Evolutionary conservation across 257 asterid species (phyloP), one percentile per base, ranked within the genome.

Genomic region (Ilex aquifolium): DNA sequence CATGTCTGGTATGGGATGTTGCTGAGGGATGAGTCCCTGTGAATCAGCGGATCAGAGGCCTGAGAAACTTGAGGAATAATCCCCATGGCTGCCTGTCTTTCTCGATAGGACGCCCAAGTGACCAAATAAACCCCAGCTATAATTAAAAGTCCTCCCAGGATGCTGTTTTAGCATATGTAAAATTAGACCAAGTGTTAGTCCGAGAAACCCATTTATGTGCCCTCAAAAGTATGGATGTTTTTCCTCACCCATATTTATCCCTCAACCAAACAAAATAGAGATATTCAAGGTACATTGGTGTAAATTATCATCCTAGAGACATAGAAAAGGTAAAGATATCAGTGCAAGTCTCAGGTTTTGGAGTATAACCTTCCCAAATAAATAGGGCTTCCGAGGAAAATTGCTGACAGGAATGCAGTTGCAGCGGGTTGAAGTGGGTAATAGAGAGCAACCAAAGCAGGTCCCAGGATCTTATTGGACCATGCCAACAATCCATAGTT

Each of bases 331-430:
- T 21, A 21, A 8, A 36, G 42, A 36, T 4, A 36, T 36, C 5
- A 36, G 42, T 36, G 42, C 42, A 36, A 36, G 8, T 36, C 8
- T 36, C 7, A 36, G 42, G 8, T 36, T 36, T 36, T 36, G 42
- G 42, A 4, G 42, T 36, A 36, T 36, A 36, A 87, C 99, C 99
- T 90, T 84, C 99, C 99, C 69, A 90, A 74, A 79, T 87, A 93
- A 72, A 93, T 81, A n/a, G 95, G 85, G 83, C 96, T 93, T 59
- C 95, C 96, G 0, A 93, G 92, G 79, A 93, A 90, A 65, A 93
- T 64, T 66, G 85, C 77, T 21, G 99, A 87, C 63, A 93, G 74
- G 70, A 93, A 80, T 4, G 95, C 88, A 27, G 99, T 81, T 17
- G 84, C 87, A 66, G 85, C 95, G 54, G 99, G 99, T 76, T 93